Base-by-base conservation (phyloP, 805 yeast genomes). In the Starmera amethionina region DNA sequence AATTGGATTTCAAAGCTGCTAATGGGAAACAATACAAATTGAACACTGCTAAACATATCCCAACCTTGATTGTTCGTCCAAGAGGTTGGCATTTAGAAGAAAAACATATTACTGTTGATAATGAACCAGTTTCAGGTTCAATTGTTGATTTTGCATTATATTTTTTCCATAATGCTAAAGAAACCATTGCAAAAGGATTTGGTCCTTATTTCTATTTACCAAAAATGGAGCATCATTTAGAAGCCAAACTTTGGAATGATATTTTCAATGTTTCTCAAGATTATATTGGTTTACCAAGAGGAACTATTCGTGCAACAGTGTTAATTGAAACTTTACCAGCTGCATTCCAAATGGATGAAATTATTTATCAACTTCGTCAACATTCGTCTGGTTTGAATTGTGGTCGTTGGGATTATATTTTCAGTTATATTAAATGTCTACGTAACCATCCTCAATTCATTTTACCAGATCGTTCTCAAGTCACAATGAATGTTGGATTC, bases 341-440 rank as follows among this genome's bases (percentile, higher is more conserved):
- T 35, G 87, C 89, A 13, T 83, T 79, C 73, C 93, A 83, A 63
- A 77, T 83, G 80, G 89, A 83, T 56, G 94, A 83, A 63, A 82
- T 83, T 49, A 73, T 83, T 52, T 83, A 76, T 56, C 83, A 83
- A 55, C 68, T 83, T 56, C 71, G 87, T 60, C 78, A 76, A 39
- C 94, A 83, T 60, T 79, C 83, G 40, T 73, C 82, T 9, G 94
- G 93, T 42, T 71, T 83, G 61, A 83, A 83, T 65, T 83, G 93
- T 70, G 94, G 94, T 51, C 74, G 94, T 65, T 83, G 93, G 90
- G 94, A 83, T 63, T 83, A 83, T 64, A 82, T 83, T 62, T 83
- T 83, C 65, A 77, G 85, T 32, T 80, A 85, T 46, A 82, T 83
- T 60, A 83, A 83, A 63, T 69, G 83, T 34, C 71, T 83, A 49